Conservation (phyloP, 2,329 filamentous ascomycete species). For the Zalaria sp. region DNA sequence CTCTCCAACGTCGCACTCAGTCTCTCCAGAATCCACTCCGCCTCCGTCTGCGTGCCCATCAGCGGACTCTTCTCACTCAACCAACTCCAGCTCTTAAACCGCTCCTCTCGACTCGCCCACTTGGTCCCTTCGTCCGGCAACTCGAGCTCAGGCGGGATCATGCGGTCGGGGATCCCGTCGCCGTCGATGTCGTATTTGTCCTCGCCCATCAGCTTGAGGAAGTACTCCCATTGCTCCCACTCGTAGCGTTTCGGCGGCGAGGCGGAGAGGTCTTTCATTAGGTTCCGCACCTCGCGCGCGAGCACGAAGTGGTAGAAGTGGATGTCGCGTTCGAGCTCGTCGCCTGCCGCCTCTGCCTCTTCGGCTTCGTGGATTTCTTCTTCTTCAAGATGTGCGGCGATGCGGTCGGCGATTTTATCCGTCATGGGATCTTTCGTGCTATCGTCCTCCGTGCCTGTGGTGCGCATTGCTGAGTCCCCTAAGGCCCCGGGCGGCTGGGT, state of each 20-base stretch:
- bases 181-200: conserved; percentile 14
- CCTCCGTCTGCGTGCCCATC: conserved; percentile 53
- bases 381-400: conserved; percentile 25
- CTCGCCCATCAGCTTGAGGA: conserved; percentile 31
- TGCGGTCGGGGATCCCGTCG: conserved; percentile 6
- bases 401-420: conserved; percentile 14
- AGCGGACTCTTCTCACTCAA: conserved; percentile 54
- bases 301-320: conserved; percentile 38
- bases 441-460: not conserved
- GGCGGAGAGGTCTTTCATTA: conserved; percentile 27
- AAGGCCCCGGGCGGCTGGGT: conserved; percentile 6
- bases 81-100: conserved; percentile 50
- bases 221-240: conserved; percentile 33
- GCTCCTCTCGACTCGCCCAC: conserved; percentile 4
- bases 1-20: conserved; percentile 42
- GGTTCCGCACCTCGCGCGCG: conserved; percentile 26
- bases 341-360: conserved; percentile 25
- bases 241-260: conserved; percentile 22
- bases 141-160: conserved; percentile 6
- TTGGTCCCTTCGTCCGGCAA: conserved; percentile 3
- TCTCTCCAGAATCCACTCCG: conserved; percentile 58
- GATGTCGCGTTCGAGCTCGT: conserved; percentile 30
- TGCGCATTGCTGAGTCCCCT: not conserved
- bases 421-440: conserved; percentile 4
- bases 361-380: conserved; percentile 27